These are phyloP conservation scores for Pichia exigua DNA, from an alignment of 805 yeast genomes.

Conservation along the genomic window DNA sequence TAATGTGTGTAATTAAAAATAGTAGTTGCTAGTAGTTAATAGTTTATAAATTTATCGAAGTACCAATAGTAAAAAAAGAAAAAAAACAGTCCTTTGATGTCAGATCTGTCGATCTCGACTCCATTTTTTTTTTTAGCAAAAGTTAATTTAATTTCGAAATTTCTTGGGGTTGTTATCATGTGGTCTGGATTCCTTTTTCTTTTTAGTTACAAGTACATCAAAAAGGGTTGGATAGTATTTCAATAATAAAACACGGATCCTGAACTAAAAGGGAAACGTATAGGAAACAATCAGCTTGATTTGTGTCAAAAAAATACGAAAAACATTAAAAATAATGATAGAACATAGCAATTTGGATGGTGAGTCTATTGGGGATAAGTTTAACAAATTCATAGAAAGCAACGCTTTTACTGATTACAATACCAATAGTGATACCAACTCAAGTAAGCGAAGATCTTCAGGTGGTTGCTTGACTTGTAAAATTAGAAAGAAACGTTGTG, in stretches of 20 bases:
- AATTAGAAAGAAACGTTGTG: conserved; percentile 52
- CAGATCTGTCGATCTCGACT: neutral
- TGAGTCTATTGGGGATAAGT: neutral
- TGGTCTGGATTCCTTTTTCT: too few relatives aligned
- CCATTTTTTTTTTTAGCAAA: too few relatives aligned
- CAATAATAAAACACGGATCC: neutral
- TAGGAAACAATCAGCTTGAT: neutral
- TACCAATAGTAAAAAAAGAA: too few relatives aligned
- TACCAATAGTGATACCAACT: neutral
- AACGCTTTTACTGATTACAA: neutral
- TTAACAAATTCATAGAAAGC: neutral
- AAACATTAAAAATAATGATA: neutral
- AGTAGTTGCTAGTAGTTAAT: neutral
- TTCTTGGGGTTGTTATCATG: neutral
- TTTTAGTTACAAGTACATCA: too few relatives aligned
- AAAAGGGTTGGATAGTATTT: neutral
- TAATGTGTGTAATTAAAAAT: neutral
- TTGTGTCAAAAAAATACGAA: neutral
- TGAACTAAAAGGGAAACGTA: too few relatives aligned
- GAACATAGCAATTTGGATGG: neutral
- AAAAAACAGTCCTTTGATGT: too few relatives aligned
- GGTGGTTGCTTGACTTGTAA: conserved; percentile 68
- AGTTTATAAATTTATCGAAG: neutral
- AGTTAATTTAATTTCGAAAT: too few relatives aligned
- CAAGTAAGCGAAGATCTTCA: conserved; percentile 35